A percentile compares a stretch with the other conserved stretches of the same genome.
Conservation (phyloP, 768 basidiomycete species). For the Clitopilus passeckerianus region DNA sequence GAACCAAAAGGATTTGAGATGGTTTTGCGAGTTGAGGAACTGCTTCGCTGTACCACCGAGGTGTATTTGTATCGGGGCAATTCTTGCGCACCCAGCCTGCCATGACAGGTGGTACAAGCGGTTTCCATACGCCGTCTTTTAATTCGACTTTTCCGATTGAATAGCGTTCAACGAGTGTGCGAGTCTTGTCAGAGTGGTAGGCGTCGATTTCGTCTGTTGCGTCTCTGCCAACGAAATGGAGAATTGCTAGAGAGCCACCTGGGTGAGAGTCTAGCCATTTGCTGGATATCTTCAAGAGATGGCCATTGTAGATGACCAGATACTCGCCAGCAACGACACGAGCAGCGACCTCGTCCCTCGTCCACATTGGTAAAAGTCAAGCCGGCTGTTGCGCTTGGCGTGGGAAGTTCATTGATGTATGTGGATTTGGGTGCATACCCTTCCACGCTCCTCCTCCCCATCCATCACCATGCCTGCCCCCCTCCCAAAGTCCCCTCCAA, state of each 20-base stretch:
- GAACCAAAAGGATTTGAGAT: slow-evolving; percentile 58
- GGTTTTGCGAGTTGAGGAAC: slow-evolving; percentile 25
- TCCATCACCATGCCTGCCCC: slow-evolving; percentile 19
- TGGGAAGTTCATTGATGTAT: slow-evolving; percentile 17
- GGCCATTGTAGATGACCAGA: slow-evolving; percentile 68
- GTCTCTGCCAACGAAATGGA: slow-evolving; percentile 94
- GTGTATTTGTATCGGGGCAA: slow-evolving; percentile 24
- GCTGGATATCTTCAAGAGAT: slow-evolving; percentile 60
- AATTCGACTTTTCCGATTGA: slow-evolving; percentile 66
- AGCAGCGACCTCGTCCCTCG: slow-evolving; percentile 50
- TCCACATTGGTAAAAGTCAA: slow-evolving; percentile 15
- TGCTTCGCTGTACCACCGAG: slow-evolving; percentile 67
- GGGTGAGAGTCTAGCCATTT: slow-evolving; percentile 87
- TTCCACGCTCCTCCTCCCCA: not conserved
- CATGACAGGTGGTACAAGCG: slow-evolving; percentile 82
- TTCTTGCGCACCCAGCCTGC: slow-evolving; percentile 71
- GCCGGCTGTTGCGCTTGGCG: slow-evolving; percentile 18
- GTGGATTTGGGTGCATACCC: not conserved
- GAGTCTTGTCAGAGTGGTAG: slow-evolving; percentile 67
- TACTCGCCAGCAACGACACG: slow-evolving; percentile 72
- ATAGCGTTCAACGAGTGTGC: slow-evolving; percentile 55
- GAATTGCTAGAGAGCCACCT: slow-evolving; percentile 81
- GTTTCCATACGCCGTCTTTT: slow-evolving; percentile 58
- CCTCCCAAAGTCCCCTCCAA: slow-evolving; percentile 19
- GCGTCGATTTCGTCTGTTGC: slow-evolving; percentile 94